These are phyloP conservation scores for Xerocomus minutiporus DNA, from an alignment of 1,284 basidiomycete genomes.

Conservation along the genomic window DNA sequence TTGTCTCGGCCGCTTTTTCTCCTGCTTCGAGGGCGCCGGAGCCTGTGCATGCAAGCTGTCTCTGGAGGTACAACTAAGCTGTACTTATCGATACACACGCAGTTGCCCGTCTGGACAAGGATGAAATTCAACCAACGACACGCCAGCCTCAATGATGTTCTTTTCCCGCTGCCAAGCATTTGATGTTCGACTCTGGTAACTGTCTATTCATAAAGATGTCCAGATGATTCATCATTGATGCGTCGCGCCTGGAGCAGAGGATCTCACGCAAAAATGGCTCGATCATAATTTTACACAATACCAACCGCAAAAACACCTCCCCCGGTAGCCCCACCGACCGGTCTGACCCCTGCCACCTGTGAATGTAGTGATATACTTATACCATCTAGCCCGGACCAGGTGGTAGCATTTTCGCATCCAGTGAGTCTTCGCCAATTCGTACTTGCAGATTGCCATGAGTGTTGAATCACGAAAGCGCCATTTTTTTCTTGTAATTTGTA, in stretches of 20 bases:
- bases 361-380: not conserved
- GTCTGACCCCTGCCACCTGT: not conserved
- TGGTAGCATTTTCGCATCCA: not conserved
- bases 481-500: not conserved
- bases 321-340: not conserved
- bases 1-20: not conserved
- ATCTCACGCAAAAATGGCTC: not conserved
- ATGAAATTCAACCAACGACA: not conserved
- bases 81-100: not conserved
- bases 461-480: not conserved
- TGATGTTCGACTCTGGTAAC: not conserved
- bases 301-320: not conserved
- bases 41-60: not conserved
- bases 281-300: not conserved
- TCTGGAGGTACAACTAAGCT: not conserved
- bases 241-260: not conserved
- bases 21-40: not conserved
- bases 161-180: not conserved
- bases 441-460: not conserved
- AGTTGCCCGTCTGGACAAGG: not conserved
- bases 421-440: not conserved
- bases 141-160: not conserved
- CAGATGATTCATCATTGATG: not conserved
- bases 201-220: too few species aligned
- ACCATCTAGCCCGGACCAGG: not conserved